phyloP scores from a whole-genome alignment of 2,329 filamentous ascomycete genomes.

The Cytospora mali region DNA sequence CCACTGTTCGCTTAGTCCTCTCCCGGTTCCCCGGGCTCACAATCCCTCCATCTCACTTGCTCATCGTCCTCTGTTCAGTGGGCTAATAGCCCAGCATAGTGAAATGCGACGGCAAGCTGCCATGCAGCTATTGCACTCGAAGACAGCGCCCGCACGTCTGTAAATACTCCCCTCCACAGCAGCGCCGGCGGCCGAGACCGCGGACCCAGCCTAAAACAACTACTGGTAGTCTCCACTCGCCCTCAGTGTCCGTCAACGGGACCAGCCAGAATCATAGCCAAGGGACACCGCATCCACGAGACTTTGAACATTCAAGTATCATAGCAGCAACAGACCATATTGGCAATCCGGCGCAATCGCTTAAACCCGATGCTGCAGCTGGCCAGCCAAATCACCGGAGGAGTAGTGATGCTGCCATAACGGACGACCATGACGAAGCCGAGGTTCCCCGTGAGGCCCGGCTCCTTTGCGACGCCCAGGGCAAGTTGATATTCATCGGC shows the following conservation, averaged over 20 bases:
- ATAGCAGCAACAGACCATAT: slow-evolving; percentile 8
- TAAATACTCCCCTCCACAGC: slow-evolving; percentile 50
- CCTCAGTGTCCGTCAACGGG: slow-evolving; percentile 14
- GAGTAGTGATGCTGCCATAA: slow-evolving; percentile 37
- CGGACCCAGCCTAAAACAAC: slow-evolving; percentile 32
- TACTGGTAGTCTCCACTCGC: slow-evolving; percentile 26
- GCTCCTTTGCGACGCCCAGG: slow-evolving; percentile 54
- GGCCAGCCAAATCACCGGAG: slow-evolving; percentile 15
- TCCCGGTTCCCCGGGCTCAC: background rate
- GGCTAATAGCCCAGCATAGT: slow-evolving; percentile 32
- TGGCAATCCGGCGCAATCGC: background rate
- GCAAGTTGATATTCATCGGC: slow-evolving; percentile 58
- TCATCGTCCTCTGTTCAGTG: background rate
- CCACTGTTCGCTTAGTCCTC: background rate
- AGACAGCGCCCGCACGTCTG: slow-evolving; percentile 48
- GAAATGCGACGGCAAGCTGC: slow-evolving; percentile 57
- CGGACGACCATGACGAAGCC: slow-evolving; percentile 47
- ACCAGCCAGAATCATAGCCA: slow-evolving; percentile 10
- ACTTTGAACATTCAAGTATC: slow-evolving; percentile 16
- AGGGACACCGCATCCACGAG: slow-evolving; percentile 8
- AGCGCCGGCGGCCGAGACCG: slow-evolving; percentile 36
- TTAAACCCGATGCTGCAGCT: slow-evolving; percentile 8
- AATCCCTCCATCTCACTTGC: background rate
- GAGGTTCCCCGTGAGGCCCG: slow-evolving; percentile 58
- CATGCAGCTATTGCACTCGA: slow-evolving; percentile 53